A percentile compares a stretch with the other conserved stretches of the same genome.
Evolutionary conservation across 2,329 filamentous ascomycete genomes (phyloP).

Genomic region (Aspergillus quadricinctus): DNA sequence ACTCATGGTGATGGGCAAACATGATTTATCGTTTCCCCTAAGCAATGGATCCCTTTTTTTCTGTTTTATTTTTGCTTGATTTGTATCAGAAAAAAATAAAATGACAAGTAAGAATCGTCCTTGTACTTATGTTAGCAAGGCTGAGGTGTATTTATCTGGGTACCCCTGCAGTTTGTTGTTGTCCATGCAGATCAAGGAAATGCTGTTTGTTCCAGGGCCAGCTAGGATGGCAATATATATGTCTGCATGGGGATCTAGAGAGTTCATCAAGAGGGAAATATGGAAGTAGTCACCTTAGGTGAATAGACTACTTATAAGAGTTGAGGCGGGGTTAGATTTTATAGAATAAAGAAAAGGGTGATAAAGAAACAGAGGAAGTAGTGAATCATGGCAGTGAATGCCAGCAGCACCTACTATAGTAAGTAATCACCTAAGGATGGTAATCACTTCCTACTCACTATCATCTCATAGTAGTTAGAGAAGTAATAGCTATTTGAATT

Average conservation of each 20-base stretch:
- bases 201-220: background rate
- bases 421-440: background rate
- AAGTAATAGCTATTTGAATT: background rate
- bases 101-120: background rate
- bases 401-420: no score
- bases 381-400: background rate
- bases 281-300: background rate
- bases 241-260: background rate
- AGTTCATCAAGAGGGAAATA: background rate
- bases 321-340: background rate
- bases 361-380: background rate
- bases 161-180: background rate
- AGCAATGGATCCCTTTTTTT: background rate
- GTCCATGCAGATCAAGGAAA: background rate
- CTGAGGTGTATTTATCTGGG: background rate
- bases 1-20: slow-evolving; percentile 2
- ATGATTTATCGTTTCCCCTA: background rate
- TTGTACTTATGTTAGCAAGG: background rate
- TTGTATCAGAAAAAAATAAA: background rate
- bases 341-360: background rate
- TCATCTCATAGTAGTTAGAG: background rate
- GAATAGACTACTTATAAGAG: background rate
- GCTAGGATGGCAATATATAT: background rate
- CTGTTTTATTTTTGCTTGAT: background rate
- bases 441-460: background rate